A percentile compares a stretch with the other conserved stretches of the same genome.
Evolutionary conservation across 495 filamentous ascomycete genomes (phyloP).

Genomic region (Lophiostoma macrostomum): DNA sequence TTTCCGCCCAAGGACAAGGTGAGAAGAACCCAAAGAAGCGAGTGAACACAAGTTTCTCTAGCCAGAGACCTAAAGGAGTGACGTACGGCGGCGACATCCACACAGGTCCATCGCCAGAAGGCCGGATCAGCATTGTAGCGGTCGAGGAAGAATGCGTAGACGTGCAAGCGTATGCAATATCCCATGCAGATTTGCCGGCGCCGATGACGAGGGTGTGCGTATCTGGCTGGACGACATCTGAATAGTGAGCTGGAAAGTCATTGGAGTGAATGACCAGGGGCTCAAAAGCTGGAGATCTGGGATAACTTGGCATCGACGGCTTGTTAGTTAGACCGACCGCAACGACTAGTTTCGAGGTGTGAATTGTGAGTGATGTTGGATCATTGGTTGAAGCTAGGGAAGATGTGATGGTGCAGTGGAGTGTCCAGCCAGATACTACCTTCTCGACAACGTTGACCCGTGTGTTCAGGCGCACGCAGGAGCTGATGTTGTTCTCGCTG

Average conservation of each 20-base stretch:
- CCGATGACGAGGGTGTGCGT: slow-evolving; percentile 49
- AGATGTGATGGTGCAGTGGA: slow-evolving; percentile 26
- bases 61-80: slow-evolving; percentile 55
- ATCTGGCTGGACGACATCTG: slow-evolving; percentile 4
- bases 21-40: slow-evolving; percentile 63
- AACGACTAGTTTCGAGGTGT: slow-evolving; percentile 60
- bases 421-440: slow-evolving; percentile 13
- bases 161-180: slow-evolving; percentile 70
- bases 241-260: slow-evolving; percentile 45
- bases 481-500: slow-evolving; percentile 33
- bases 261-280: slow-evolving; percentile 62
- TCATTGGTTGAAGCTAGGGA: not conserved
- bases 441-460: slow-evolving; percentile 19
- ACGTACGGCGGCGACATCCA: slow-evolving; percentile 70
- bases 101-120: slow-evolving; percentile 66
- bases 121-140: slow-evolving; percentile 70
- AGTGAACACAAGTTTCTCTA: slow-evolving; percentile 66
- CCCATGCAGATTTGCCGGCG: slow-evolving; percentile 72
- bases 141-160: slow-evolving; percentile 51
- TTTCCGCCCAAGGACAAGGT: slow-evolving; percentile 59
- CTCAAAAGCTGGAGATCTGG: slow-evolving; percentile 50
- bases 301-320: slow-evolving; percentile 52
- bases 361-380: slow-evolving; percentile 32
- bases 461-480: slow-evolving; percentile 16
- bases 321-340: slow-evolving; percentile 66